phyloP scores from a whole-genome alignment of 352 stramenopile genomes.

The Phytopythium boreale region DNA sequence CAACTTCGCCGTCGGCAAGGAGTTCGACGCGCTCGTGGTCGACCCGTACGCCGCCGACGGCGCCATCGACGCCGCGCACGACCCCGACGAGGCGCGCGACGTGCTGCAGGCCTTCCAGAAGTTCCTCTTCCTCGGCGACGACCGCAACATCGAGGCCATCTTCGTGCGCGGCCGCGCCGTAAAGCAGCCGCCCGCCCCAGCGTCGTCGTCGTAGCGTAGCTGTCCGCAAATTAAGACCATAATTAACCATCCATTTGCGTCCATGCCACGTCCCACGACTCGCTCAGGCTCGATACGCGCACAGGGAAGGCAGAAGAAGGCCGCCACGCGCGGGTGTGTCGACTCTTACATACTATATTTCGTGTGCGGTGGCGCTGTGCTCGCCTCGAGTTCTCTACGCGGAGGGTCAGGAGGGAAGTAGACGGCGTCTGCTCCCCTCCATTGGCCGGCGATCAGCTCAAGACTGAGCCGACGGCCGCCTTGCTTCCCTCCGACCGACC shows the following conservation, averaged over 20 bases:
- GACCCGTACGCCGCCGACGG: constrained; percentile 50
- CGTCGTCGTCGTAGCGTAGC: not conserved
- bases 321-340: too few relatives aligned
- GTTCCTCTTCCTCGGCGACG: constrained; percentile 88
- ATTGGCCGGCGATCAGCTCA: too few relatives aligned
- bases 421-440: too few relatives aligned
- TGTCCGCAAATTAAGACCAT: too few relatives aligned
- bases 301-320: too few relatives aligned
- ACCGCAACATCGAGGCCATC: constrained; percentile 87
- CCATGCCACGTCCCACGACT: too few relatives aligned
- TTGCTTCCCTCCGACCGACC: not conserved
- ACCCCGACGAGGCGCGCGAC: constrained; percentile 40
- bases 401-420: too few relatives aligned
- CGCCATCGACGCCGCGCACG: constrained; percentile 64
- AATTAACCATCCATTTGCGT: not conserved
- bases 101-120: constrained; percentile 86
- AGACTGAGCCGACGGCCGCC: not conserved
- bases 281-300: too few relatives aligned
- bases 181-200: constrained; percentile 19
- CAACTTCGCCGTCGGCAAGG: constrained; percentile 87
- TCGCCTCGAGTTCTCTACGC: not conserved
- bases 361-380: not conserved
- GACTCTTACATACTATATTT: constrained; percentile 7
- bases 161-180: constrained; percentile 73
- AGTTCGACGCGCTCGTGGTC: constrained; percentile 91